phyloP scores from a whole-genome alignment of 306 rosid genomes.

The Lupinus albus region DNA sequence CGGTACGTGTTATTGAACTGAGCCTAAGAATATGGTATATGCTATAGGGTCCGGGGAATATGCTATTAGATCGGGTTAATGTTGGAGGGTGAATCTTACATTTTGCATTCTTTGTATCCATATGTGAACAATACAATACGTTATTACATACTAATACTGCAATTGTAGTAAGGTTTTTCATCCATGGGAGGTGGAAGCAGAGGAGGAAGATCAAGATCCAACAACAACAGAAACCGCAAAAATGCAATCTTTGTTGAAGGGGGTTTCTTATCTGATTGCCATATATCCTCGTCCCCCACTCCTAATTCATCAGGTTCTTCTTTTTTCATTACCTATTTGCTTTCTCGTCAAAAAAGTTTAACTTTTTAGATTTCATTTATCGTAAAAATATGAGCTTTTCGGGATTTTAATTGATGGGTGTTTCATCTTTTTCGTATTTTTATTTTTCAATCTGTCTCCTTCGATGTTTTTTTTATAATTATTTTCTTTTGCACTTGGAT shows the following conservation, averaged over 20 bases:
- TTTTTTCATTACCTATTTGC: too few relatives aligned
- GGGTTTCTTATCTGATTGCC: constrained; percentile 79
- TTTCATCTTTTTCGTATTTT: neutral
- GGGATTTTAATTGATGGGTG: neutral
- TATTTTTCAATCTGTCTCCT: constrained; percentile 1
- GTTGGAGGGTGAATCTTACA: neutral
- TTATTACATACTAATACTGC: neutral
- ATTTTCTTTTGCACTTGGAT: constrained; percentile 35
- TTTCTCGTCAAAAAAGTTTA: too few relatives aligned
- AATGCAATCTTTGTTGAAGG: constrained; percentile 65
- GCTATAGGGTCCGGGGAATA: constrained; percentile 37
- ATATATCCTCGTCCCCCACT: constrained; percentile 35
- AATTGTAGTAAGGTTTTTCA: neutral
- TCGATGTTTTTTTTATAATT: constrained; percentile 34
- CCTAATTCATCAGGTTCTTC: constrained; percentile 59
- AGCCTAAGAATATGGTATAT: constrained; percentile 36
- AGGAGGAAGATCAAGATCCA: constrained; percentile 42
- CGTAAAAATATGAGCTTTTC: neutral
- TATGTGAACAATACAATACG: too few relatives aligned
- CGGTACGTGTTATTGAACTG: neutral
- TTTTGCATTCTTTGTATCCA: neutral
- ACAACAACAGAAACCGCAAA: constrained; percentile 50
- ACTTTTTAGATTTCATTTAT: neutral
- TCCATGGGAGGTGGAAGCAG: constrained; percentile 74
- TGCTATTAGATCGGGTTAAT: constrained; percentile 32